phyloP scores from a whole-genome alignment of 768 basidiomycete genomes.

The Tulasnella sp. region DNA sequence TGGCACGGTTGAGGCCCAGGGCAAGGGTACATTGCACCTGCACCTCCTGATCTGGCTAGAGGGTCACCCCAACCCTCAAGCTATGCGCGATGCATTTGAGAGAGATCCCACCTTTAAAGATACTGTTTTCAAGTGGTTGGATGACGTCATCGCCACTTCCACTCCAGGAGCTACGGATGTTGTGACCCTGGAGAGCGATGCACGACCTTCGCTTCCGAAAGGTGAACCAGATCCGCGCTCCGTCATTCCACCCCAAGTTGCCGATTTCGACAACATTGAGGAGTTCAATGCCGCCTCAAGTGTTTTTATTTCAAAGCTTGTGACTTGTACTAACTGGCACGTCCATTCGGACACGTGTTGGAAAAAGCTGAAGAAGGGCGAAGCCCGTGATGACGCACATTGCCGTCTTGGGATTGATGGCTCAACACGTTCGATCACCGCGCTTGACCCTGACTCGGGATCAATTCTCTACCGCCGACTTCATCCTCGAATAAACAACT shows the following conservation, averaged over 20 bases:
- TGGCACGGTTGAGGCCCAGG: slow-evolving; percentile 28
- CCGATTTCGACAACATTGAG: neutral
- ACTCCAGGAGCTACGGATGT: neutral
- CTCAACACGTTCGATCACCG: slow-evolving; percentile 18
- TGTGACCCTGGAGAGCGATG: neutral
- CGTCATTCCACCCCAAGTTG: neutral
- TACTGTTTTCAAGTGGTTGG: neutral
- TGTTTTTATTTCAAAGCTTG: neutral
- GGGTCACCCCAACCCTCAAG: slow-evolving; percentile 24
- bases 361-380: slow-evolving; percentile 45
- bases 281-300: neutral
- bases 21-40: slow-evolving; percentile 22
- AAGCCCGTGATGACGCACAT: slow-evolving; percentile 44
- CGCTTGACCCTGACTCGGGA: slow-evolving; percentile 40
- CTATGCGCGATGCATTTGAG: neutral
- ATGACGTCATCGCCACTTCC: neutral
- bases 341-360: slow-evolving; percentile 46
- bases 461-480: slow-evolving; percentile 43
- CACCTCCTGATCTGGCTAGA: slow-evolving; percentile 25
- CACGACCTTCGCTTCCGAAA: neutral
- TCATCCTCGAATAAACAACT: slow-evolving; percentile 52
- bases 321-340: slow-evolving; percentile 3
- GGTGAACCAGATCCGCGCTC: neutral
- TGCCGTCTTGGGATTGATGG: slow-evolving; percentile 39
- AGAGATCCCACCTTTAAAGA: neutral